Evolutionary conservation across 2,329 filamentous ascomycete genomes (phyloP).

Genomic region (Colletotrichum zoysiae): DNA sequence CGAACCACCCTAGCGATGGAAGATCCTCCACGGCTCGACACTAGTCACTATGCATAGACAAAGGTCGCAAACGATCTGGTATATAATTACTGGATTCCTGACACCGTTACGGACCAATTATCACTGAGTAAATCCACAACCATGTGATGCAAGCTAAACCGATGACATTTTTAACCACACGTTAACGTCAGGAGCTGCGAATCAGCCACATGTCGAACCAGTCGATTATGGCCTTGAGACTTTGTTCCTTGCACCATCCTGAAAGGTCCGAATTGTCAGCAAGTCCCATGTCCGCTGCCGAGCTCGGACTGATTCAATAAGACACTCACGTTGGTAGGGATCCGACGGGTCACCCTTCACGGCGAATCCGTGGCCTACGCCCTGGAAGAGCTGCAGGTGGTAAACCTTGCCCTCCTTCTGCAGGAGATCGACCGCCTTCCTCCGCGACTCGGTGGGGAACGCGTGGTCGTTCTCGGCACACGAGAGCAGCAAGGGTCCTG

Average conservation of each 20-base stretch:
- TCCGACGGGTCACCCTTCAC: conserved; percentile 65
- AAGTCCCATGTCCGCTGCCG: conserved; percentile 45
- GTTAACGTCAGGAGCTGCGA: neutral
- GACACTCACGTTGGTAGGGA: conserved; percentile 33
- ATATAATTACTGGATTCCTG: neutral
- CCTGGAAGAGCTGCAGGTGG: conserved; percentile 73
- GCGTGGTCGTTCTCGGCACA: conserved; percentile 61
- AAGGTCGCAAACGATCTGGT: neutral
- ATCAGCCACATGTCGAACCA: conserved; percentile 50
- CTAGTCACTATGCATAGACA: neutral
- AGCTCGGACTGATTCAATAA: neutral
- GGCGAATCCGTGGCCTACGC: conserved; percentile 74
- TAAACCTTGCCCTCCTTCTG: conserved; percentile 60
- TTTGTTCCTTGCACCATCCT: conserved; percentile 51
- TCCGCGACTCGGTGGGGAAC: conserved; percentile 54
- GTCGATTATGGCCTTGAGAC: conserved; percentile 45
- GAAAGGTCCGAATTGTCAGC: conserved; percentile 15
- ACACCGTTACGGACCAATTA: neutral
- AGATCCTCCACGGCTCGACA: too few species aligned
- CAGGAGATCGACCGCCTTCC: conserved; percentile 58
- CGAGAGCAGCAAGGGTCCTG: conserved; percentile 59
- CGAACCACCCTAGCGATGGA: too few species aligned
- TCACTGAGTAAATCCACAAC: neutral
- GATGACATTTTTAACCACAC: neutral
- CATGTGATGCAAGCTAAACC: neutral